Evolutionary conservation across 2,329 filamentous ascomycete species (phyloP), one percentile per base, ranked within the genome.

Genomic region (Xylaria sp.): DNA sequence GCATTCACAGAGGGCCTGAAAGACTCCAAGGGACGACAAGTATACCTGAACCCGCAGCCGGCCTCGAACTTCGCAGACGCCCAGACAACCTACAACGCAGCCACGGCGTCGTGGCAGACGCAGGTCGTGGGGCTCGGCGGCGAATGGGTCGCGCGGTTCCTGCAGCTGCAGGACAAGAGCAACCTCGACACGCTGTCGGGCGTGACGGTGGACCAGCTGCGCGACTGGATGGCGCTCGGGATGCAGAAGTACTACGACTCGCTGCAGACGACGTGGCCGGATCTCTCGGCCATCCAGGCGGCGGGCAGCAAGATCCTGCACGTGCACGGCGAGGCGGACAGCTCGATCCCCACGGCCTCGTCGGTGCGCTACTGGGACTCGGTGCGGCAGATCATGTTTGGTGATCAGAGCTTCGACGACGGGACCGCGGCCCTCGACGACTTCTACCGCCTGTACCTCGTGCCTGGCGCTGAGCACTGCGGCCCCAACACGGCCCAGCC

Each of bases 381-480:
- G 8, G 87, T 89, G 15, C 82, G 85, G 23, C 73, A 74, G 7
- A 79, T 81, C 74, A 87, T 88, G 85, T 85, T 84, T 74, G 80
- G 82, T 0, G 71, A 79, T 20, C 59, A 81, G 18, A 74, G 75
- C 13, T 81, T 81, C 69, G 76, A 81, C 20, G 80, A 81, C n/a
- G 79, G 81, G 18, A 77, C 80, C 12, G 73, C 79, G 6, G 80
- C 82, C 7, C 77, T 88, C 28, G 77, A 83, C 57, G 83, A 85
- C 13, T 89, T 84, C 79, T 88, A 74, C 61, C 73, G 73, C 6
- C 66, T 76, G 2, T 77, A 70, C 63, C 20, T 77, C 0, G 76
- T 89, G 0, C 86, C 86, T 0, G 86, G 87, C 23, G 86, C 83
- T 1, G 83, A 81, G 0, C 86, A 88, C 78, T 88, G 86, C 72